Evolutionary conservation across 1,139 yeast genomes (phyloP).

Genomic region (Diutina neorugosa): DNA sequence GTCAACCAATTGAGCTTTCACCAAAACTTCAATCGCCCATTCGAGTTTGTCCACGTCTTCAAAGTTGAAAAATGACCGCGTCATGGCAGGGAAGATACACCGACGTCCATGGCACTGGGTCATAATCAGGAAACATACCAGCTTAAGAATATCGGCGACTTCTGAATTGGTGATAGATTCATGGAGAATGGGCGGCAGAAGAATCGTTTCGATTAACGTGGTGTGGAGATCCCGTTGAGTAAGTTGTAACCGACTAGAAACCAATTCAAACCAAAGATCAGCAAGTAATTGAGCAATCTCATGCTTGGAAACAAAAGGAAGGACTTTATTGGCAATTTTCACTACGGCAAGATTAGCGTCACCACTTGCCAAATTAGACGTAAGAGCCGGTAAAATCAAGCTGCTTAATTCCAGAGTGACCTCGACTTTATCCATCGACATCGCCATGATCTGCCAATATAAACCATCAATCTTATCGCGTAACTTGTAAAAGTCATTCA

Average conservation of each 20-base stretch:
- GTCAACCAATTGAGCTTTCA: background rate
- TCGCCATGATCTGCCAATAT: slow-evolving; percentile 12
- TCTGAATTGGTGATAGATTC: slow-evolving; percentile 13
- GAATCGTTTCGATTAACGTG: slow-evolving; percentile 35
- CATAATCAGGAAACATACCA: slow-evolving; percentile 33
- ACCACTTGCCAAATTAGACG: slow-evolving; percentile 13
- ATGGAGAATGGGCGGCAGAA: slow-evolving; percentile 13
- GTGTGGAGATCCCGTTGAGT: slow-evolving; percentile 56
- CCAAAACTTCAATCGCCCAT: background rate
- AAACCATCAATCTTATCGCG: slow-evolving; percentile 29
- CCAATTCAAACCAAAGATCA: slow-evolving; percentile 45
- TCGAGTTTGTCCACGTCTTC: background rate
- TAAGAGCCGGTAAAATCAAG: slow-evolving; percentile 11
- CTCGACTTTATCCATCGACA: slow-evolving; percentile 6
- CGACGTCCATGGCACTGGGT: slow-evolving; percentile 51
- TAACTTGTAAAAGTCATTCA: slow-evolving; percentile 30
- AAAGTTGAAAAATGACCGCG: background rate
- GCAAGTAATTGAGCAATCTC: slow-evolving; percentile 12
- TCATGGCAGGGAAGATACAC: slow-evolving; percentile 15
- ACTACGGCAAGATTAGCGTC: slow-evolving; percentile 18
- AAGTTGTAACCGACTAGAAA: slow-evolving; percentile 51
- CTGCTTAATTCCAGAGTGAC: slow-evolving; percentile 8
- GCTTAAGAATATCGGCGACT: slow-evolving; percentile 17
- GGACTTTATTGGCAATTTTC: slow-evolving; percentile 7
- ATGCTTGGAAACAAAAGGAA: slow-evolving; percentile 2